Evolutionary conservation across 768 basidiomycete species (phyloP).

Genomic region (Naganishia kalamii): DNA sequence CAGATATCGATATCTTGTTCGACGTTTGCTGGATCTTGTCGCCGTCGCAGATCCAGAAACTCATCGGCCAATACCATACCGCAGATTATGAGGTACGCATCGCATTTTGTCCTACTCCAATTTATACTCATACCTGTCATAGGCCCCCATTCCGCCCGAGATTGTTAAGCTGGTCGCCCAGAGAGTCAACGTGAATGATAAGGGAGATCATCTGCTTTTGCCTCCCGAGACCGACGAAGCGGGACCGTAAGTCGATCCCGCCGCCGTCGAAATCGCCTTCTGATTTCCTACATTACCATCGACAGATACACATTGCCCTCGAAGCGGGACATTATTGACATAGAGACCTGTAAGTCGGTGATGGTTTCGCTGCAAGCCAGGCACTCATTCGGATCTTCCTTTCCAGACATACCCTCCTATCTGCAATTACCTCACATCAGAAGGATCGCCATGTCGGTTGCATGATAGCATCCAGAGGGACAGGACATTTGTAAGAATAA

Average conservation of each 20-base stretch:
- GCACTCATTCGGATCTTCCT: background rate
- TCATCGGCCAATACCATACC: constrained; percentile 98
- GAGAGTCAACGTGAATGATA: constrained; percentile 89
- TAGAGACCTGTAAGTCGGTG: constrained; percentile 68
- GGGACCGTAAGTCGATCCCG: constrained; percentile 68
- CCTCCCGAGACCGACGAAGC: constrained; percentile 96
- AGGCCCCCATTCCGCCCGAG: constrained; percentile 96
- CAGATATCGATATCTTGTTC: constrained; percentile 97
- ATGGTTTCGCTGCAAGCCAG: too few relatives aligned
- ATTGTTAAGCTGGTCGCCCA: constrained; percentile 94
- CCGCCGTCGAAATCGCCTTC: background rate
- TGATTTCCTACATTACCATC: background rate
- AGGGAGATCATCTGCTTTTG: constrained; percentile 91
- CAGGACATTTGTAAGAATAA: background rate
- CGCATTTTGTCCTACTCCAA: background rate
- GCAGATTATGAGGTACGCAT: constrained; percentile 88
- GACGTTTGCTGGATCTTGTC: constrained; percentile 98
- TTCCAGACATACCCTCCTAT: constrained; percentile 69
- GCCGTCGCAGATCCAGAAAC: constrained; percentile 97
- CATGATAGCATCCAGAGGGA: background rate
- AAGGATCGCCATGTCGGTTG: constrained; percentile 47
- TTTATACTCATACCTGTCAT: constrained; percentile 7
- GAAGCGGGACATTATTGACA: constrained; percentile 85
- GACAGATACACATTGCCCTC: constrained; percentile 61
- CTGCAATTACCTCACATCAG: constrained; percentile 83